Base-by-base conservation (phyloP, 2,329 filamentous ascomycete genomes). In the Amauroascus verrucosus region DNA sequence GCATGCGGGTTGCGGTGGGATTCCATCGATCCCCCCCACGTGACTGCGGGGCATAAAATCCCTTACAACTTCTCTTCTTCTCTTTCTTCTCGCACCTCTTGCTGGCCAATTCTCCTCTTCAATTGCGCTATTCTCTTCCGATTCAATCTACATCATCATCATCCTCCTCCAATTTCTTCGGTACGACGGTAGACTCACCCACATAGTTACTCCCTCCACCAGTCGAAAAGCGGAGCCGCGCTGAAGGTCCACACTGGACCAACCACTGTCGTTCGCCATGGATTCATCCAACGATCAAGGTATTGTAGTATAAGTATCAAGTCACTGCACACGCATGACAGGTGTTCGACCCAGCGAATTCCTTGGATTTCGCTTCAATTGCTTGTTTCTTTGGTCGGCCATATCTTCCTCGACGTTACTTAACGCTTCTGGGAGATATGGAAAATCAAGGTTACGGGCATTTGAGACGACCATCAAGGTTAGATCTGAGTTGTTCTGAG, bases 401-500 rank as follows among this genome's bases (percentile, higher is more conserved):
- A n/a, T n/a, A n/a, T n/a, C n/a, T n/a, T n/a, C n/a, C n/a, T n/a
- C n/a, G n/a, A n/a, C n/a, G n/a, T n/a, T n/a, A n/a, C n/a, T n/a
- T n/a, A n/a, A n/a, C n/a, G n/a, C n/a, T n/a, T n/a, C n/a, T n/a
- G n/a, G n/a, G n/a, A n/a, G n/a, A n/a, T n/a, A n/a, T n/a, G n/a
- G n/a, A n/a, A n/a, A n/a, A n/a, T n/a, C n/a, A 2, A 24, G 30
- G 45, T 35, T 45, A 51, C 48, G 30, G 48, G 35, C 6, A 52
- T 30, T 24, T 26, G 18, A 54, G 48, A 53, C 52, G 62, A 59
- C 61, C 63, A 60, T 60, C 62, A 59, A 63, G 62, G 61, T 63
- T 68, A 67, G 28, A 47, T 33, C 49, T 33, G 32, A 6, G 51
- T 65, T 64, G 75, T 74, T 83, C 82, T 85, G 82, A 85, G 82